Percentiles rank a stretch among this genome's conserved stretches.
Evolutionary conservation across 225 moss, liverwort and hornwort species (phyloP).

Genomic region (Neckera pumila): DNA sequence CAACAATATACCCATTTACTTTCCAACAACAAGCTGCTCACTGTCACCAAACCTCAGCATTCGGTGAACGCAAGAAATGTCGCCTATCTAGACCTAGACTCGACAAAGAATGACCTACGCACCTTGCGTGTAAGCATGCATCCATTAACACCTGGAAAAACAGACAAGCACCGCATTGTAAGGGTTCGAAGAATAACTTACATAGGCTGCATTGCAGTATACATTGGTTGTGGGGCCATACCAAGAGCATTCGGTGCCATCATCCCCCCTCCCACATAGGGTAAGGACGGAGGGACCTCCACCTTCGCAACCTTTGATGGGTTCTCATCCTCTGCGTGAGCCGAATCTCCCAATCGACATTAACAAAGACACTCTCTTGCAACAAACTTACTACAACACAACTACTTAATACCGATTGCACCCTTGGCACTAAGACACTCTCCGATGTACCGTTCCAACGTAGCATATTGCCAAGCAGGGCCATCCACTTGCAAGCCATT

Average conservation of each 20-base stretch:
- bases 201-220: conserved; percentile 84
- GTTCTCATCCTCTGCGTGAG: conserved; percentile 86
- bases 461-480: not conserved
- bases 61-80: not conserved
- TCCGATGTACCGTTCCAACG: not conserved
- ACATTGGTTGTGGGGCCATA: conserved; percentile 85
- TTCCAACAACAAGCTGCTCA: not conserved
- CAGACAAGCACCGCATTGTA: conserved; percentile 61
- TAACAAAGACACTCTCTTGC: conserved; percentile 36
- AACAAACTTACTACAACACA: not conserved
- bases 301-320: conserved; percentile 87
- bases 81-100: conserved; percentile 25
- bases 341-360: conserved; percentile 66
- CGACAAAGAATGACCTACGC: conserved; percentile 80
- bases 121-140: conserved; percentile 89
- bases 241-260: conserved; percentile 71
- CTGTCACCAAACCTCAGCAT: not conserved
- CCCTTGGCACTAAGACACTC: not conserved
- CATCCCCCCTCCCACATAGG: conserved; percentile 65
- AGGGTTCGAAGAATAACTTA: conserved; percentile 81
- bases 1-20: not conserved
- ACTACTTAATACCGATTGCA: not conserved
- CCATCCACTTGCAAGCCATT: not conserved
- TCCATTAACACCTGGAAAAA: conserved; percentile 88
- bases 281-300: conserved; percentile 66